phyloP scores from a whole-genome alignment of 1,284 basidiomycete species.

The Xerocomus amazonicus region DNA sequence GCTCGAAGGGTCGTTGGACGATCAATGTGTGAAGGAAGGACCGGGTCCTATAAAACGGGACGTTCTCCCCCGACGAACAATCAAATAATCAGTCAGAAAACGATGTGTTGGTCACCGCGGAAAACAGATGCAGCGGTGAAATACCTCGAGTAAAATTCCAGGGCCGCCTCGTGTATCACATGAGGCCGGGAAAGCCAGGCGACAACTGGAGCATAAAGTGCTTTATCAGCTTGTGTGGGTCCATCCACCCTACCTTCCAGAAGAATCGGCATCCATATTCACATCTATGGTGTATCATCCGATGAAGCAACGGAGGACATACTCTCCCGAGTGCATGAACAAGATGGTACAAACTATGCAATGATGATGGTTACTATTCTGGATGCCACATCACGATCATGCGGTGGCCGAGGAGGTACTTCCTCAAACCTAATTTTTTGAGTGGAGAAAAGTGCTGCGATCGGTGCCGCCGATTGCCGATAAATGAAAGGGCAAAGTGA shows the following conservation, averaged over 20 bases:
- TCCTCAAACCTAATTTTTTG: too few species aligned
- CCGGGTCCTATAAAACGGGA: constrained; percentile 3
- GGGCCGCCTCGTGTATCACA: constrained; percentile 18
- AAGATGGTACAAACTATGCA: too few species aligned
- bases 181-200: constrained; percentile 1
- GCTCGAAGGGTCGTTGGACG: neutral
- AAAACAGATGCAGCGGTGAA: constrained; percentile 4
- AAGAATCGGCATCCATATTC: neutral
- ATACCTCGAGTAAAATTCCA: constrained; percentile 8
- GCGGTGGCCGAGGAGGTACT: too few species aligned
- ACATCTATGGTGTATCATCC: too few species aligned
- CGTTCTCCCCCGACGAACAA: neutral
- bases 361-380: too few species aligned
- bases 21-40: neutral
- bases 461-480: too few species aligned
- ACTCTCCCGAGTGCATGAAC: too few species aligned
- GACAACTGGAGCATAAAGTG: neutral
- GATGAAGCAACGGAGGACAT: too few species aligned
- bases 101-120: constrained; percentile 1
- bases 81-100: constrained; percentile 9
- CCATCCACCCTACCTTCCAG: neutral
- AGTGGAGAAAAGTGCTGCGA: too few species aligned
- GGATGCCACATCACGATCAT: too few species aligned
- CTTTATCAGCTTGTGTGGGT: neutral
- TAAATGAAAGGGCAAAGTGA: too few species aligned